These are phyloP conservation scores for Jasminum sambac DNA, from an alignment of 257 asterid species.

Conservation along the genomic window DNA sequence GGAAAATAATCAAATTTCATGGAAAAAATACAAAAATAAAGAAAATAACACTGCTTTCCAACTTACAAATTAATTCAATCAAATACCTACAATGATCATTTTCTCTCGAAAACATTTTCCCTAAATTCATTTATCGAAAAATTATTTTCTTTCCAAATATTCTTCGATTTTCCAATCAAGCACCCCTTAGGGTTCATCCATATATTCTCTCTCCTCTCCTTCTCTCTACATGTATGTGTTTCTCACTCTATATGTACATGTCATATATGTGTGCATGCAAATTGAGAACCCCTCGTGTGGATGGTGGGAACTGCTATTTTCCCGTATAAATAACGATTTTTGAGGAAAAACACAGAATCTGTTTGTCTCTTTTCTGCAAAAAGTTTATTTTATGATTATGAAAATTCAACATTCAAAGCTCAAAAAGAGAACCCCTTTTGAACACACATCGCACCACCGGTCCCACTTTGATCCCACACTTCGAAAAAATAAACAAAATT, in stretches of 20 bases:
- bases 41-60: too few relatives aligned
- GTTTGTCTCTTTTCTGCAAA: constrained; percentile 36
- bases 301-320: constrained; percentile 48
- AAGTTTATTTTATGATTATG: constrained; percentile 25
- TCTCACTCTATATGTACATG: not conserved
- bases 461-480: not conserved
- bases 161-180: too few relatives aligned
- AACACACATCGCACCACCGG: constrained; percentile 22
- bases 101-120: too few relatives aligned
- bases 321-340: constrained; percentile 27
- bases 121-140: too few relatives aligned
- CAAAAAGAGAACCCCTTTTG: constrained; percentile 14
- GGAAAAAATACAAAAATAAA: too few relatives aligned
- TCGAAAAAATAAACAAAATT: not conserved
- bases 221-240: not conserved
- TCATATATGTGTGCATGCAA: constrained; percentile 43
- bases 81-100: too few relatives aligned
- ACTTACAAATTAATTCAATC: too few relatives aligned
- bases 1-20: too few relatives aligned
- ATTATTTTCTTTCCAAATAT: too few relatives aligned
- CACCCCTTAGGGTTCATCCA: not conserved
- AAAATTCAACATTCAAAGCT: constrained; percentile 24
- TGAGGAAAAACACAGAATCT: constrained; percentile 44
- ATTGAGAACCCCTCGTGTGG: constrained; percentile 73
- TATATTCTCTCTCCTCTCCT: not conserved